Conservation (phyloP, 2,329 filamentous ascomycete genomes). For the Ceratocystis harringtonii region DNA sequence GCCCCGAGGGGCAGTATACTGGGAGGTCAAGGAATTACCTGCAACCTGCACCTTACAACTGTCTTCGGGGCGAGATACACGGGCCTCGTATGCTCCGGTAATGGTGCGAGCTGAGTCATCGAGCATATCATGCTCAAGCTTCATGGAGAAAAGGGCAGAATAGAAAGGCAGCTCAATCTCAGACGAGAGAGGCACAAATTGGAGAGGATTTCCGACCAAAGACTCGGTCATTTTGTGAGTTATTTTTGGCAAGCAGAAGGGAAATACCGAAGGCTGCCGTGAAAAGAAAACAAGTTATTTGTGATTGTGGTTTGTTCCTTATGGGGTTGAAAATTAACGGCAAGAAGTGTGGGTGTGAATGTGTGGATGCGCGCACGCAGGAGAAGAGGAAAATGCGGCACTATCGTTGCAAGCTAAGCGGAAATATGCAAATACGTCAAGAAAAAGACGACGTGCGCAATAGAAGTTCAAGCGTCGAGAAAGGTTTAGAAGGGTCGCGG, state of each 20-base stretch:
- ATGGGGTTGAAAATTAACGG: too few relatives aligned
- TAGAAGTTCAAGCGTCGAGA: too few relatives aligned
- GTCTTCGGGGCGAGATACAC: conserved; percentile 54
- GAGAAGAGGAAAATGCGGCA: too few relatives aligned
- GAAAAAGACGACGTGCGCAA: too few relatives aligned
- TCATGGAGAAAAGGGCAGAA: conserved; percentile 74
- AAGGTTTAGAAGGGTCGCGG: too few relatives aligned
- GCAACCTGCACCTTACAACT: conserved; percentile 85
- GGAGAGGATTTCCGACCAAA: conserved; percentile 26
- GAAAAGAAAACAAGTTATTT: not conserved
- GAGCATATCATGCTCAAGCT: conserved; percentile 94
- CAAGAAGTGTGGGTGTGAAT: too few relatives aligned
- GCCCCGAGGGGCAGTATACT: conserved; percentile 47
- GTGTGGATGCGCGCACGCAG: too few relatives aligned
- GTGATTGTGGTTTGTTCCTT: too few relatives aligned
- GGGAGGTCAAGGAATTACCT: conserved; percentile 58
- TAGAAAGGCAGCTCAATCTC: conserved; percentile 96
- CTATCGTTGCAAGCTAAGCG: too few relatives aligned
- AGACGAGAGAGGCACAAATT: conserved; percentile 80
- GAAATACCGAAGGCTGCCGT: conserved; percentile 20
- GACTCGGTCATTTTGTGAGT: conserved; percentile 13
- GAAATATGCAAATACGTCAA: too few relatives aligned
- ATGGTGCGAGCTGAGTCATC: conserved; percentile 82
- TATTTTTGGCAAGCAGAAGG: not conserved
- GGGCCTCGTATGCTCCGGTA: conserved; percentile 78